Base-by-base conservation (phyloP, 169 alveolate genomes). In the Cryptosporidium ubiquitum region DNA sequence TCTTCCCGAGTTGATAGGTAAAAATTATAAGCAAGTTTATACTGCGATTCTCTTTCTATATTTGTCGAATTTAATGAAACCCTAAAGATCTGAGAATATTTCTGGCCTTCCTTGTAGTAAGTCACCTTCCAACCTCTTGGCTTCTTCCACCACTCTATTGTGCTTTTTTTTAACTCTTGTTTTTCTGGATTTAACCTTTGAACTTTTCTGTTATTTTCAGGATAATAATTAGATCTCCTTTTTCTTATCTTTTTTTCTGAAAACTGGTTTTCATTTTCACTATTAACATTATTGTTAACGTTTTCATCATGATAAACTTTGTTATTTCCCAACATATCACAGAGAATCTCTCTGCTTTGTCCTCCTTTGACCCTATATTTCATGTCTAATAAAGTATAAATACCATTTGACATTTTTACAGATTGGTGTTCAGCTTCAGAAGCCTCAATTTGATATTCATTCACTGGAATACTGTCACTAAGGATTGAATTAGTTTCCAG, bases 81-180 rank as follows among this genome's bases (percentile, higher is more conserved):
- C 40, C 31, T 31, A n/a, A 79, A 79, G 14, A 79, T 61, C 40
- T 79, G 66, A 18, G 73, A 79, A 33, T 20, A 44, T 47, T 64
- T 79, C 3, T 79, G 89, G 18, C 58, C 49, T 1, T 69, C 79
- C 35, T 47, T 79, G 42, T 42, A 79, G 31, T 79, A 79, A n/a
- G 68, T 44, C 4, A 79, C 89, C 33, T 79, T 79, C 89, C 89
- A 79, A 10, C 89, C 89, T 12, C 89, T 60, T n/a, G 89, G 89
- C 55, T 79, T 79, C 52, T 40, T 79, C 89, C 79, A 79, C 89
- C 89, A 79, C 33, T 79, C 89, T 3, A 79, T 60, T 18, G 31
- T 79, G 29, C 89, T 79, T 23, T 18, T 39, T 42, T 47, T 35
- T 51, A 3, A 51, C 6, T 44, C 64, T 29, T 16, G 1, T 0